These are phyloP conservation scores for Baorangia bicolor DNA, from an alignment of 768 basidiomycete genomes.

Conservation along the genomic window DNA sequence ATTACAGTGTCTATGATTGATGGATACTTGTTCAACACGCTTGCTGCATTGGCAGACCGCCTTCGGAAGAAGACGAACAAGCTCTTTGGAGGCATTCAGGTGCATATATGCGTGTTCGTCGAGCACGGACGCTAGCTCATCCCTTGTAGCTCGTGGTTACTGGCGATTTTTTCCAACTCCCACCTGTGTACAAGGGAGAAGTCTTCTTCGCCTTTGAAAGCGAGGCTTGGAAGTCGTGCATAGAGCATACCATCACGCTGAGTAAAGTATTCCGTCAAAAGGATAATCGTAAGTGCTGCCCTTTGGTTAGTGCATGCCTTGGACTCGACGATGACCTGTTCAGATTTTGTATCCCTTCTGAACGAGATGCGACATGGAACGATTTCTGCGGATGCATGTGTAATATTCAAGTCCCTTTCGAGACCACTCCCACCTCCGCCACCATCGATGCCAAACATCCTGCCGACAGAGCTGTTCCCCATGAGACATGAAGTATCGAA, in stretches of 20 bases:
- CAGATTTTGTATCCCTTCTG: constrained; percentile 70
- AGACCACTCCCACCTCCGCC: constrained; percentile 26
- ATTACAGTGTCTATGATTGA: constrained; percentile 68
- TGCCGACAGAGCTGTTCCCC: constrained; percentile 60
- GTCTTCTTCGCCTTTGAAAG: constrained; percentile 70
- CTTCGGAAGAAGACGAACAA: constrained; percentile 48
- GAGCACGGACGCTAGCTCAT: neutral
- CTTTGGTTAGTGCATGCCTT: neutral
- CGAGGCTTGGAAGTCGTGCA: constrained; percentile 40
- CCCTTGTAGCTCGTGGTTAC: constrained; percentile 45
- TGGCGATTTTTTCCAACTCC: constrained; percentile 61
- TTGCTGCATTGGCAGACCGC: constrained; percentile 49
- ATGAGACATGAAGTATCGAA: constrained; percentile 66
- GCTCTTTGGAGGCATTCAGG: constrained; percentile 71
- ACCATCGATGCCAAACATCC: constrained; percentile 31
- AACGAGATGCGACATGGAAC: constrained; percentile 71
- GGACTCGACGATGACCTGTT: neutral
- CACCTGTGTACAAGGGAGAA: constrained; percentile 46
- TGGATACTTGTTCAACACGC: constrained; percentile 57
- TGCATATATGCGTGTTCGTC: constrained; percentile 14
- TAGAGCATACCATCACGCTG: constrained; percentile 60
- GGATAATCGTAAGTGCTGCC: constrained; percentile 50
- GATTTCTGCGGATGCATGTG: constrained; percentile 46
- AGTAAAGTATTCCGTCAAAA: constrained; percentile 77
- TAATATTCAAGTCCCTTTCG: constrained; percentile 47